Evolutionary conservation across 306 rosid species (phyloP).

Genomic region (Bauhinia variegata): DNA sequence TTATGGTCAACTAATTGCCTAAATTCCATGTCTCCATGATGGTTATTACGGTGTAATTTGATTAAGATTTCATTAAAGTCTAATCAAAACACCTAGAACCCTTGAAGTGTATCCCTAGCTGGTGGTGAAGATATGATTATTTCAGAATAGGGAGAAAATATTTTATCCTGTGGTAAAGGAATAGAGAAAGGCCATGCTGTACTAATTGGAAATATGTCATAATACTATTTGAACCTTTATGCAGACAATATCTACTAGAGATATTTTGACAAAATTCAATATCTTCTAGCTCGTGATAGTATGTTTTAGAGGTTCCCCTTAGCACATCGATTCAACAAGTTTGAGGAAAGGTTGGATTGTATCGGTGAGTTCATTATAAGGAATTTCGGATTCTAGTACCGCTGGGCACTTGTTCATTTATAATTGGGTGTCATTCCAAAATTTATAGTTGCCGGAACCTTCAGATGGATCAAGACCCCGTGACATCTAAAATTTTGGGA

Average conservation of each 20-base stretch:
- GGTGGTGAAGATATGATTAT: not conserved
- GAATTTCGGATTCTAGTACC: not conserved
- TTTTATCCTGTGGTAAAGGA: not conserved
- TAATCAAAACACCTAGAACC: not conserved
- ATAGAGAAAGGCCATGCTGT: not conserved
- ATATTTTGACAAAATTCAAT: no score
- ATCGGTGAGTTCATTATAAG: not conserved
- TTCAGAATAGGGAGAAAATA: slow-evolving; percentile 16
- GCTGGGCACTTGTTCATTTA: not conserved
- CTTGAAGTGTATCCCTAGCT: not conserved
- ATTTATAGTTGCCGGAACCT: not conserved
- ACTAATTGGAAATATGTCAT: not conserved
- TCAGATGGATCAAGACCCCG: no score
- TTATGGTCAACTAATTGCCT: not conserved
- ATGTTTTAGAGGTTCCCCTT: not conserved
- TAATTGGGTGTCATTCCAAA: not conserved
- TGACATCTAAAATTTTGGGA: no score
- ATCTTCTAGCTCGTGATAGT: not conserved
- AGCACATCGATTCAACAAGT: not conserved
- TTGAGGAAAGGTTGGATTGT: not conserved
- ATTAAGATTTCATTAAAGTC: slow-evolving; percentile 5
- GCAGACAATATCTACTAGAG: not conserved
- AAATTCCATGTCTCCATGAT: not conserved
- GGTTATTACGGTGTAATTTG: slow-evolving; percentile 1
- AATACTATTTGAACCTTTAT: not conserved